Evolutionary conservation across 2,329 filamentous ascomycete genomes (phyloP).

Genomic region (Epichloe festucae): DNA sequence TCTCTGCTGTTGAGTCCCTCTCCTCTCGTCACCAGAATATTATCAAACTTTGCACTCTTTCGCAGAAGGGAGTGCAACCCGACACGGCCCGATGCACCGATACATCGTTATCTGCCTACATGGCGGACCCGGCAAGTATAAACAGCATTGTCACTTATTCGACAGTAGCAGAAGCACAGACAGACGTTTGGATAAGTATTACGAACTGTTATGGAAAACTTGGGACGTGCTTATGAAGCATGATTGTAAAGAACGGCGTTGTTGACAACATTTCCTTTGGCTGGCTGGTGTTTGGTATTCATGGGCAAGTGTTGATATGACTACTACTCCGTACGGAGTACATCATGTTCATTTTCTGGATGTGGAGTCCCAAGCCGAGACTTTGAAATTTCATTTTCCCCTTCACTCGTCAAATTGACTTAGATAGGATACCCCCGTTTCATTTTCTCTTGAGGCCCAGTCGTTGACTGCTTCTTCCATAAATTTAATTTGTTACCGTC

Average conservation of each 20-base stretch:
- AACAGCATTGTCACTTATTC: slow-evolving; percentile 1
- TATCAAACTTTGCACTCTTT: background rate
- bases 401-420: slow-evolving; percentile 8
- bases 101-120: background rate
- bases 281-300: background rate
- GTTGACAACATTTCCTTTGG: background rate
- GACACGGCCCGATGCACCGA: background rate
- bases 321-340: no score
- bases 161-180: background rate
- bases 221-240: slow-evolving; percentile 10
- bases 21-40: background rate
- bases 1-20: background rate
- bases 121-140: slow-evolving; percentile 1
- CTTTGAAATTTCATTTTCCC: slow-evolving; percentile 5
- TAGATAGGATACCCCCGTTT: slow-evolving; percentile 30
- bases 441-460: slow-evolving; percentile 2
- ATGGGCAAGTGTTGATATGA: background rate
- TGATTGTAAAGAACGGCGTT: slow-evolving; percentile 12
- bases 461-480: slow-evolving; percentile 3
- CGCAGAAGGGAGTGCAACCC: background rate
- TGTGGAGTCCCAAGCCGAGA: slow-evolving; percentile 11
- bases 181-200: background rate
- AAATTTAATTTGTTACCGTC: slow-evolving; percentile 1
- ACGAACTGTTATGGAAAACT: slow-evolving; percentile 1
- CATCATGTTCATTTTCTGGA: background rate